Conservation (phyloP, 2,329 filamentous ascomycete genomes). For the Alternaria infectoria region DNA sequence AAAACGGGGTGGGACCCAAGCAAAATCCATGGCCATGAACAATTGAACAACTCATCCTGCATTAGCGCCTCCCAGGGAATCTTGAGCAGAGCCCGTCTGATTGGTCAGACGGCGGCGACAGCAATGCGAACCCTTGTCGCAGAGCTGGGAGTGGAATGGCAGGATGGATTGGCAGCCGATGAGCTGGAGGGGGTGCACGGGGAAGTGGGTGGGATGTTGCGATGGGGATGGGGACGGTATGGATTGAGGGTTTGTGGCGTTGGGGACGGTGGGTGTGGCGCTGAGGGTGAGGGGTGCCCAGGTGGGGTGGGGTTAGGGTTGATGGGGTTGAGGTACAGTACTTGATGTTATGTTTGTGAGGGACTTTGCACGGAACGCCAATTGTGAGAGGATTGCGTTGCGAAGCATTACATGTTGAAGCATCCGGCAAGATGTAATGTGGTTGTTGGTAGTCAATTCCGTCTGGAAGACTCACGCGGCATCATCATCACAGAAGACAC, state of each 20-base stretch:
- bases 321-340: neutral
- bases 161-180: slow-evolving; percentile 6
- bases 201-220: slow-evolving; percentile 3
- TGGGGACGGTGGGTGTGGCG: neutral
- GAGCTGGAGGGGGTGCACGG: slow-evolving; percentile 12
- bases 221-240: neutral
- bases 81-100: slow-evolving; percentile 18
- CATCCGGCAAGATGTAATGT: neutral
- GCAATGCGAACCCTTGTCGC: slow-evolving; percentile 8
- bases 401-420: neutral
- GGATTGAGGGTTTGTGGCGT: neutral
- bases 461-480: neutral
- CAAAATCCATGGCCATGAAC: slow-evolving; percentile 31
- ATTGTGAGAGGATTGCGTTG: neutral
- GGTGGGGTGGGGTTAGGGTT: neutral
- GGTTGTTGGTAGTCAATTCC: neutral
- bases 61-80: slow-evolving; percentile 45
- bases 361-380: neutral
- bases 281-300: neutral
- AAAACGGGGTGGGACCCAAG: slow-evolving; percentile 26
- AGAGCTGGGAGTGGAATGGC: neutral
- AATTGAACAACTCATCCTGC: slow-evolving; percentile 49
- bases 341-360: neutral
- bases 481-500: neutral
- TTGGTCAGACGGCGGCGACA: slow-evolving; percentile 23